Percentiles rank a stretch among this genome's conserved stretches.
Conservation (phyloP, 192 early-diverging fungal species). For the Spizellomyces sp. region DNA sequence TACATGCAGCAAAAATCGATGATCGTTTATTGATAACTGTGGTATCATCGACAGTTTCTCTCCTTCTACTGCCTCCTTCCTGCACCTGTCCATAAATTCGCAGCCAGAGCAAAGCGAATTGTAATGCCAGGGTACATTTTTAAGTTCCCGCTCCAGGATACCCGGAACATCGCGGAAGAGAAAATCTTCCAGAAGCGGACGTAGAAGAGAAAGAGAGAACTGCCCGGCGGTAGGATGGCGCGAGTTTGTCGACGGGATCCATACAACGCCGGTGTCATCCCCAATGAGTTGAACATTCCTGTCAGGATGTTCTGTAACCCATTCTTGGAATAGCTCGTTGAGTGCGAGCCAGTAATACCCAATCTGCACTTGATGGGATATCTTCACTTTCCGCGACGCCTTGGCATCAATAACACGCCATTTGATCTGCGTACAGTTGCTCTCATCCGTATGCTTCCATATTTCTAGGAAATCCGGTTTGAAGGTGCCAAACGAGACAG, state of each 20-base stretch:
- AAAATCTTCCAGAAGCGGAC: conserved; percentile 26
- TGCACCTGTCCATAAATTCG: conserved; percentile 33
- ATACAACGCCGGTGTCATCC: conserved; percentile 13
- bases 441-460: not conserved
- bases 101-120: conserved; percentile 34
- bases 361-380: conserved; percentile 46
- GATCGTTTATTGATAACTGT: conserved; percentile 1
- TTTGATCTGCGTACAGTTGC: not conserved
- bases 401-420: conserved; percentile 40
- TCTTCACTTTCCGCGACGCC: conserved; percentile 29
- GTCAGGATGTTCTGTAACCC: not conserved
- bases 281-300: not conserved
- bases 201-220: conserved; percentile 25
- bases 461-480: conserved; percentile 38
- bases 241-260: conserved; percentile 5
- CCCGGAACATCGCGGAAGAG: conserved; percentile 19
- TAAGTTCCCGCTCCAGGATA: conserved; percentile 7
- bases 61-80: conserved; percentile 7
- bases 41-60: conserved; percentile 17
- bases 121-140: conserved; percentile 33
- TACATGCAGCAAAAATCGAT: conserved; percentile 3
- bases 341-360: conserved; percentile 32
- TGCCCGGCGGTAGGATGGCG: not conserved
- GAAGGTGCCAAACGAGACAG: conserved; percentile 24
- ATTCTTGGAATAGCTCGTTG: conserved; percentile 1